phyloP scores from a whole-genome alignment of 352 stramenopile species.

The Salisapilia sapeloensis region DNA sequence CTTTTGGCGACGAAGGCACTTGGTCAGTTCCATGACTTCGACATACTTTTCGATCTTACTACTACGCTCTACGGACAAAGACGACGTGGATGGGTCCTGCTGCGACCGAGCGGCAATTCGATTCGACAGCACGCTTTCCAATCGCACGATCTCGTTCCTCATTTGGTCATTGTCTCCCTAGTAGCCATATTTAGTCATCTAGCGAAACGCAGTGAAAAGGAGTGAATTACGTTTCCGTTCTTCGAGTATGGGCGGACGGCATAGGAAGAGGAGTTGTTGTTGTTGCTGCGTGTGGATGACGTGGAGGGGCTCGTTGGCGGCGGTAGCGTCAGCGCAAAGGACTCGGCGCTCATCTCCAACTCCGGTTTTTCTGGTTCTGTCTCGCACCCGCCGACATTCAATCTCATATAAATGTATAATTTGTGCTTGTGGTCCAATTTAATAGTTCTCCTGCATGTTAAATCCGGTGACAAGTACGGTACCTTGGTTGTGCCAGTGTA shows the following conservation, averaged over 20 bases:
- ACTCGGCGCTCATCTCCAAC: too few relatives aligned
- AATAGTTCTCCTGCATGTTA: too few relatives aligned
- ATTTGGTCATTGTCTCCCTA: conserved; percentile 68
- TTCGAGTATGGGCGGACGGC: conserved; percentile 44
- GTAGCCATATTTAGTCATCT: background rate
- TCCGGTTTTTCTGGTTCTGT: too few relatives aligned
- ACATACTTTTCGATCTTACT: conserved; percentile 80
- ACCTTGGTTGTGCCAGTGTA: too few relatives aligned
- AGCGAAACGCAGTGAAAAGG: background rate
- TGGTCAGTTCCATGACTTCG: conserved; percentile 77
- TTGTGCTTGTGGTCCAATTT: too few relatives aligned
- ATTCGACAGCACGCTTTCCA: conserved; percentile 56
- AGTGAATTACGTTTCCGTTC: conserved; percentile 18
- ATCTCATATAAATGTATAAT: too few relatives aligned
- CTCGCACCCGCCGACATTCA: too few relatives aligned
- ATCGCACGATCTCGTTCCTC: conserved; percentile 52
- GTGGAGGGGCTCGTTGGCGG: conserved; percentile 2
- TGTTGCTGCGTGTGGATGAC: conserved; percentile 3
- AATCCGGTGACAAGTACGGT: too few relatives aligned
- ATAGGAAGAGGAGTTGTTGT: conserved; percentile 5
- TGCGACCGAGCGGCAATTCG: conserved; percentile 56
- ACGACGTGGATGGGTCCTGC: conserved; percentile 44
- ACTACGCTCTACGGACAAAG: conserved; percentile 53
- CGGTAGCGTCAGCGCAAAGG: background rate
- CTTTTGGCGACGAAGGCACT: conserved; percentile 72